Percentiles rank a stretch among this genome's conserved stretches.
These are phyloP conservation scores for Paramecium caudatum DNA, from an alignment of 73 alveolate genomes.

Conservation along the genomic window DNA sequence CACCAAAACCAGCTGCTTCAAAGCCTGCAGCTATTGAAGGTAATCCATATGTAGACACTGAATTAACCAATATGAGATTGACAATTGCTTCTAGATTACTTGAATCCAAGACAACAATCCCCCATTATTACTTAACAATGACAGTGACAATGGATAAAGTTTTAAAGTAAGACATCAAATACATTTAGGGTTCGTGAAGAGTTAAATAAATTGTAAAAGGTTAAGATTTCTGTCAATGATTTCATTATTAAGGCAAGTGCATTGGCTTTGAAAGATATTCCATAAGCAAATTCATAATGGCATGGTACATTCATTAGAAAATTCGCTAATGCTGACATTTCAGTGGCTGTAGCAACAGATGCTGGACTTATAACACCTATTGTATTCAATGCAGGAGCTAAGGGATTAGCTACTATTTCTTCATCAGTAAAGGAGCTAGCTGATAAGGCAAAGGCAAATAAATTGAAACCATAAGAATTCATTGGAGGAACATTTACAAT, in stretches of 20 bases:
- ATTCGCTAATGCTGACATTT: conserved; percentile 84
- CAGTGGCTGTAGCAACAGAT: conserved; percentile 87
- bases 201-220: conserved; percentile 78
- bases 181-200: conserved; percentile 77
- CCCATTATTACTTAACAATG: conserved; percentile 90
- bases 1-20: conserved; percentile 63
- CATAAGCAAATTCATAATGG: conserved; percentile 89
- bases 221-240: conserved; percentile 88
- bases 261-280: conserved; percentile 81
- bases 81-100: conserved; percentile 84
- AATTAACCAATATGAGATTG: conserved; percentile 79
- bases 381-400: conserved; percentile 80
- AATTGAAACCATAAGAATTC: conserved; percentile 78
- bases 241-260: conserved; percentile 89
- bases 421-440: conserved; percentile 84
- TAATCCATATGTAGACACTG: conserved; percentile 75
- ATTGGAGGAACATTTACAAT: conserved; percentile 90
- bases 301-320: conserved; percentile 83
- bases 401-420: conserved; percentile 87
- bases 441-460: conserved; percentile 86
- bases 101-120: conserved; percentile 85
- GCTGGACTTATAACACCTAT: conserved; percentile 89
- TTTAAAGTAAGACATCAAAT: neutral
- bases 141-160: conserved; percentile 83
- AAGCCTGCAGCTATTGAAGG: conserved; percentile 56